Evolutionary conservation across 257 asterid species (phyloP).

Genomic region (Linderniella brevidens): DNA sequence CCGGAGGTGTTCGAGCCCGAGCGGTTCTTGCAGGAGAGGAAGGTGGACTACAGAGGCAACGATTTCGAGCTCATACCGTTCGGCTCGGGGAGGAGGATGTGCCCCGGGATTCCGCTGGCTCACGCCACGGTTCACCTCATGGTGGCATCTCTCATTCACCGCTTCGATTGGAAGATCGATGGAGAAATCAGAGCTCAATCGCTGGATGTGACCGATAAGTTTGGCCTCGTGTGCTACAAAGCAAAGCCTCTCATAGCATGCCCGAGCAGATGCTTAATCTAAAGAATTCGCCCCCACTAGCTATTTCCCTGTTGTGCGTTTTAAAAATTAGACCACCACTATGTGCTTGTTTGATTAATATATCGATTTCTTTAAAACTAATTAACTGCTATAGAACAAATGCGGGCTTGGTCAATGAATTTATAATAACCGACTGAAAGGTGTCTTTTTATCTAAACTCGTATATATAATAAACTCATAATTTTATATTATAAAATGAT

Average conservation of each 20-base stretch:
- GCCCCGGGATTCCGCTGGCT: conserved; percentile 9
- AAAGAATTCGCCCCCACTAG: neutral
- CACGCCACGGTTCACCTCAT: conserved; percentile 10
- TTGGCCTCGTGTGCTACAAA: conserved; percentile 6
- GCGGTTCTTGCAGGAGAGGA: conserved; percentile 12
- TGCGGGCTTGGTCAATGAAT: no score
- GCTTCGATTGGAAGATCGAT: conserved; percentile 12
- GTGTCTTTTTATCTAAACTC: no score
- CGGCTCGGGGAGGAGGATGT: conserved; percentile 10
- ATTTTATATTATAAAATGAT: no score
- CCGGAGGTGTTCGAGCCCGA: conserved; percentile 19
- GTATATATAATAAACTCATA: no score
- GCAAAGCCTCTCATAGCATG: conserved; percentile 6
- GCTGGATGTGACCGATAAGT: conserved; percentile 10
- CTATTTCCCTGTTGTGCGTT: neutral
- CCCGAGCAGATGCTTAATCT: neutral
- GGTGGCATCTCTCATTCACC: conserved; percentile 9
- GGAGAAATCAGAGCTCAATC: conserved; percentile 6
- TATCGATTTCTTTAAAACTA: no score
- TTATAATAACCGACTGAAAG: no score
- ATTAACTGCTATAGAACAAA: no score
- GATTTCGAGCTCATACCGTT: conserved; percentile 6
- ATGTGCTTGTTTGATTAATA: no score
- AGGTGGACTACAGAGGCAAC: conserved; percentile 12
- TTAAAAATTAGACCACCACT: no score